phyloP scores from a whole-genome alignment of 1,284 basidiomycete genomes.

The Pisolithus thermaeus region DNA sequence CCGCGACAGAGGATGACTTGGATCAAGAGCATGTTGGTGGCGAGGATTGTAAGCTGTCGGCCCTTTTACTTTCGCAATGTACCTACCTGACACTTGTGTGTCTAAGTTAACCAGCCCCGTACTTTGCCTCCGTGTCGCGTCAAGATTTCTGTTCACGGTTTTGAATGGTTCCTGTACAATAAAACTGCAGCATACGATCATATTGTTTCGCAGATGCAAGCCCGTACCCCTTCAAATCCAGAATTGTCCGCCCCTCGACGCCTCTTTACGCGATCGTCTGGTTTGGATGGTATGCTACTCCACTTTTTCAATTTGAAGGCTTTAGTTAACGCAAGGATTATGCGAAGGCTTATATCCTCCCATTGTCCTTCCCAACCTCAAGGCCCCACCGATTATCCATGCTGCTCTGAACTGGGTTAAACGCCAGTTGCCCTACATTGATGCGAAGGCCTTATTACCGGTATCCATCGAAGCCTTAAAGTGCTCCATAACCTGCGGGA shows the following conservation, averaged over 20 bases:
- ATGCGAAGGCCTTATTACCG: slow-evolving; percentile 76
- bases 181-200: slow-evolving; percentile 81
- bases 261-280: slow-evolving; percentile 22
- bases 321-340: slow-evolving; percentile 12
- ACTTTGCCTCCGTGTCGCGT: slow-evolving; percentile 66
- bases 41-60: slow-evolving; percentile 38
- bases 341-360: slow-evolving; percentile 26
- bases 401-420: slow-evolving; percentile 45
- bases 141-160: slow-evolving; percentile 70
- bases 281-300: slow-evolving; percentile 20
- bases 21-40: slow-evolving; percentile 47
- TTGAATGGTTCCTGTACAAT: slow-evolving; percentile 91
- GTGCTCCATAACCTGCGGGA: slow-evolving; percentile 78
- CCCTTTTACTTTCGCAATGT: background rate
- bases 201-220: slow-evolving; percentile 71
- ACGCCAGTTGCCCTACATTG: slow-evolving; percentile 60
- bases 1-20: slow-evolving; percentile 60
- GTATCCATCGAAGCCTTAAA: slow-evolving; percentile 69
- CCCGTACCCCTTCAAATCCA: slow-evolving; percentile 29
- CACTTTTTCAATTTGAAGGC: slow-evolving; percentile 5
- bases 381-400: slow-evolving; percentile 42
- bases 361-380: slow-evolving; percentile 29
- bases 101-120: slow-evolving; percentile 31
- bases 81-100: background rate
- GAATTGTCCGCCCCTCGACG: slow-evolving; percentile 13